phyloP scores from a whole-genome alignment of 177 flowering plant genomes.

The Vitis hybrid region DNA sequence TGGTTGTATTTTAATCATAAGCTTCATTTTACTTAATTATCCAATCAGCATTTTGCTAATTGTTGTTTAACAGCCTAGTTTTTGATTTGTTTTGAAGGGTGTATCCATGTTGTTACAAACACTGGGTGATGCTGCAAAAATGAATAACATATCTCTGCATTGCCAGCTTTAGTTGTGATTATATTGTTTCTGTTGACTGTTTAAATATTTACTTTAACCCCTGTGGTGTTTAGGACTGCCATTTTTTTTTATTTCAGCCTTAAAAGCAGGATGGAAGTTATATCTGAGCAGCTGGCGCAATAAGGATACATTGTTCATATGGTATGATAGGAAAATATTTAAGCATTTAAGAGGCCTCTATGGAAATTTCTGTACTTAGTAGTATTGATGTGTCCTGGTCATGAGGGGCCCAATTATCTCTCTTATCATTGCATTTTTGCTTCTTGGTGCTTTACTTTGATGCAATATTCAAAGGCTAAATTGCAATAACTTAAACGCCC shows the following conservation, averaged over 20 bases:
- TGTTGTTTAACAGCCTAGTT: background rate
- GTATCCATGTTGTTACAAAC: background rate
- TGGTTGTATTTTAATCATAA: too few species aligned
- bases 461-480: background rate
- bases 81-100: background rate
- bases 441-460: background rate
- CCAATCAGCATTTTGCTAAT: too few species aligned
- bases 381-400: background rate
- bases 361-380: conserved; percentile 13
- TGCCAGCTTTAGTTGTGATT: background rate
- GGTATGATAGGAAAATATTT: conserved; percentile 82
- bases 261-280: conserved; percentile 62
- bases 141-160: background rate
- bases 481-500: too few species aligned
- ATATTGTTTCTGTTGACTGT: conserved; percentile 17
- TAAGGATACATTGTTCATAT: conserved; percentile 53
- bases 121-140: background rate
- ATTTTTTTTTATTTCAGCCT: conserved; percentile 60
- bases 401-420: conserved; percentile 3
- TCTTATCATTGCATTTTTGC: background rate
- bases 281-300: conserved; percentile 68
- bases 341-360: conserved; percentile 38
- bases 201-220: conserved; percentile 34
- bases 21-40: too few species aligned
- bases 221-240: conserved; percentile 47